These are phyloP conservation scores for Pythium phragmiticola DNA, from an alignment of 352 stramenopile genomes.

Conservation along the genomic window DNA sequence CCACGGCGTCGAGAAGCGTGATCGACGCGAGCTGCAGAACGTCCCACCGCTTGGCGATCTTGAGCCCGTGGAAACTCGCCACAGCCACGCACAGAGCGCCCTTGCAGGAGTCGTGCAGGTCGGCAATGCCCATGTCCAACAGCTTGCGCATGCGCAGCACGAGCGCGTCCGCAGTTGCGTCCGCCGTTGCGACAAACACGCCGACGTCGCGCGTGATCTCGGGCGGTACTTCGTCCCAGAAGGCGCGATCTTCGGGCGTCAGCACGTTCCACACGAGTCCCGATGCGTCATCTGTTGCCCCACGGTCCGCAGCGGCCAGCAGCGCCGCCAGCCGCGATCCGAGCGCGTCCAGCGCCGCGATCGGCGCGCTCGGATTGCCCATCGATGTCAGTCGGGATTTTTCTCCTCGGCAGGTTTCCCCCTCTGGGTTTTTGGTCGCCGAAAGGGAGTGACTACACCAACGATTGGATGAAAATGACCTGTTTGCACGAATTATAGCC, in stretches of 20 bases:
- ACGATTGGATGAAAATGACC: constrained; percentile 38
- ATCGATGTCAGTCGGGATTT: constrained; percentile 12
- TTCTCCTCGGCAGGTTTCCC: constrained; percentile 34
- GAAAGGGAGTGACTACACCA: constrained; percentile 23
- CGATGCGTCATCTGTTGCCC: neutral
- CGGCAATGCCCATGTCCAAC: constrained; percentile 22
- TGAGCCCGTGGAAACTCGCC: constrained; percentile 60
- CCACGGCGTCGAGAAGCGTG: constrained; percentile 42
- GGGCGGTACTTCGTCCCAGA: constrained; percentile 45
- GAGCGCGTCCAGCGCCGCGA: constrained; percentile 18
- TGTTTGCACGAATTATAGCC: constrained; percentile 6
- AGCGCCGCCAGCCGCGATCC: constrained; percentile 16
- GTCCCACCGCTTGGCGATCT: constrained; percentile 77
- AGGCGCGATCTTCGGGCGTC: constrained; percentile 40
- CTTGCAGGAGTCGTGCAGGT: neutral
- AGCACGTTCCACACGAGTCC: constrained; percentile 13
- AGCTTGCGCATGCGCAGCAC: constrained; percentile 39
- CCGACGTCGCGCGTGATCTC: constrained; percentile 54
- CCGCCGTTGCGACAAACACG: constrained; percentile 59
- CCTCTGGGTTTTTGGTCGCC: constrained; percentile 15
- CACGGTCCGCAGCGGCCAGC: constrained; percentile 13
- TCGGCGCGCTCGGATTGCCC: constrained; percentile 19
- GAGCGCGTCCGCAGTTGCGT: constrained; percentile 33
- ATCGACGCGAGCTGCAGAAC: constrained; percentile 39
- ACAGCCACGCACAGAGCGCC: constrained; percentile 59